Conservation (phyloP, 2,329 filamentous ascomycete genomes). For the Alternaria brassicicola region DNA sequence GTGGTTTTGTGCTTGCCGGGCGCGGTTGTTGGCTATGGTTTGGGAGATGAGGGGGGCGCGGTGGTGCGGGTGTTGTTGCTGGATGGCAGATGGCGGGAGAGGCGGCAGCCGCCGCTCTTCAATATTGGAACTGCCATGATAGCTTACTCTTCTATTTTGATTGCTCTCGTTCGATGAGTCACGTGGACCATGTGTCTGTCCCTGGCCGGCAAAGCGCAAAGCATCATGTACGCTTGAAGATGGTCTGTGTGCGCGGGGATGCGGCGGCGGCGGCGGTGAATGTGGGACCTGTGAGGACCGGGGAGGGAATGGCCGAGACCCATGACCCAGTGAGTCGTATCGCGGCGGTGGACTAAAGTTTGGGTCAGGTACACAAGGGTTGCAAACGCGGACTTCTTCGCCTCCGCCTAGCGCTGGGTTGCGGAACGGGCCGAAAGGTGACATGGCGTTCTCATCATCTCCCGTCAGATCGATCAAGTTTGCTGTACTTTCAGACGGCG, state of each 20-base stretch:
- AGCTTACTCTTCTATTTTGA: slow-evolving; percentile 32
- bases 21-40: slow-evolving; percentile 5
- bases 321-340: slow-evolving; percentile 33
- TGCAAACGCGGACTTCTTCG: slow-evolving; percentile 72
- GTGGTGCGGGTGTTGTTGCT: slow-evolving; percentile 17
- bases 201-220: slow-evolving; percentile 22
- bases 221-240: slow-evolving; percentile 30
- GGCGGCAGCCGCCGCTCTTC: slow-evolving; percentile 36
- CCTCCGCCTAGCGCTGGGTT: slow-evolving; percentile 66
- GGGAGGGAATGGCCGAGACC: slow-evolving; percentile 9
- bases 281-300: slow-evolving; percentile 14
- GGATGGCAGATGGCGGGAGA: slow-evolving; percentile 20
- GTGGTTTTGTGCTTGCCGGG: slow-evolving; percentile 10
- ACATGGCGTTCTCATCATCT: slow-evolving; percentile 42
- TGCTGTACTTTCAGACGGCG: slow-evolving; percentile 48
- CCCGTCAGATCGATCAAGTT: slow-evolving; percentile 55
- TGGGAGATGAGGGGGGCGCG: slow-evolving; percentile 20
- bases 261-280: slow-evolving; percentile 14
- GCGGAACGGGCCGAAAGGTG: slow-evolving; percentile 36
- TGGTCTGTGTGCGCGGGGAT: slow-evolving; percentile 28
- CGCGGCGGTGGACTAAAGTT: slow-evolving; percentile 65
- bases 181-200: slow-evolving; percentile 26
- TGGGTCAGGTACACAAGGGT: slow-evolving; percentile 74
- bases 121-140: slow-evolving; percentile 27
- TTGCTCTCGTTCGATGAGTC: slow-evolving; percentile 27